A percentile compares a stretch with the other conserved stretches of the same genome.
These are phyloP conservation scores for Hygrocybe coccinea DNA, from an alignment of 768 basidiomycete genomes.

Conservation along the genomic window DNA sequence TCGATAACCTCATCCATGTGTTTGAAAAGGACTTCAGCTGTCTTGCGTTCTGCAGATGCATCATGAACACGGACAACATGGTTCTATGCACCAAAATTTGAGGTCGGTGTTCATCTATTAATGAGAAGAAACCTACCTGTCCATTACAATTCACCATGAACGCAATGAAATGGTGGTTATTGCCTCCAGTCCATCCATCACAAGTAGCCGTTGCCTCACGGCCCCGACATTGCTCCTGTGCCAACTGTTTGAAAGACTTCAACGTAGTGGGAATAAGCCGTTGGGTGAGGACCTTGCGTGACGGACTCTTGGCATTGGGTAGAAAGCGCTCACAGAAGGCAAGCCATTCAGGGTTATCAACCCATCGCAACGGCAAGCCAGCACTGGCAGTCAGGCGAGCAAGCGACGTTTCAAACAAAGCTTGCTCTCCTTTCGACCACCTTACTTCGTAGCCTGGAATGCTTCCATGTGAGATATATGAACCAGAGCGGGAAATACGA, in stretches of 20 bases:
- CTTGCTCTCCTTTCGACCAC: not conserved
- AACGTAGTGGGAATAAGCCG: constrained; percentile 10
- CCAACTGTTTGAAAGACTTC: not conserved
- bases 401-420: constrained; percentile 4
- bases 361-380: constrained; percentile 19
- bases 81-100: constrained; percentile 16
- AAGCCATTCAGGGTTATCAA: constrained; percentile 18
- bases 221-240: constrained; percentile 9
- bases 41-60: constrained; percentile 28
- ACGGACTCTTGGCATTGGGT: not conserved
- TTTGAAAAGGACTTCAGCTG: constrained; percentile 26
- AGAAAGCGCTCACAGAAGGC: constrained; percentile 15
- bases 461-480: not conserved
- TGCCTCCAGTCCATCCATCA: constrained; percentile 36
- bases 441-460: not conserved
- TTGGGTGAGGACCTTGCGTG: constrained; percentile 9
- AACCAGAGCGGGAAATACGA: not conserved
- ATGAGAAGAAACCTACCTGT: constrained; percentile 15
- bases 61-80: constrained; percentile 29
- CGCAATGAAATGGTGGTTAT: constrained; percentile 29
- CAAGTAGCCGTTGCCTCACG: constrained; percentile 25
- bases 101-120: not conserved
- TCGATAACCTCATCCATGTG: constrained; percentile 15
- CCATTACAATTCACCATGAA: constrained; percentile 27
- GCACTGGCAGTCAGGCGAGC: constrained; percentile 13